Percentiles rank a stretch among this genome's conserved stretches.
Evolutionary conservation across 2,329 filamentous ascomycete species (phyloP).

Genomic region (Neofusicoccum kwambonambiense): DNA sequence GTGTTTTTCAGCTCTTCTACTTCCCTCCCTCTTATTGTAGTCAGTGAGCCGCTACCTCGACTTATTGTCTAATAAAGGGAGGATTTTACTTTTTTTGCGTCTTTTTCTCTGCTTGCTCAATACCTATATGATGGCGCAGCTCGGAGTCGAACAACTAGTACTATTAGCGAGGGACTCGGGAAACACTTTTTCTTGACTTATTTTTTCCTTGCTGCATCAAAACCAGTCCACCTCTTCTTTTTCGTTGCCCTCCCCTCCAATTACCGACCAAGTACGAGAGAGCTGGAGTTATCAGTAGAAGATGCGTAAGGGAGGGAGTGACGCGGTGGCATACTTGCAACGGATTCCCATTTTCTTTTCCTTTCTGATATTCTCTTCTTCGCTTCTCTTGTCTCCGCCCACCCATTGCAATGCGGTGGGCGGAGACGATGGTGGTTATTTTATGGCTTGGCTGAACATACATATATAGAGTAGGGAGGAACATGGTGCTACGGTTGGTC

Average conservation of each 20-base stretch:
- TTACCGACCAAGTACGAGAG: neutral
- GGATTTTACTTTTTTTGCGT: conserved; percentile 7
- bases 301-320: neutral
- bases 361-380: conserved; percentile 5
- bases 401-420: neutral
- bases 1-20: neutral
- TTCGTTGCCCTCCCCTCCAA: neutral
- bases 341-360: neutral
- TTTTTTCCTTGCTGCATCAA: neutral
- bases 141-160: conserved; percentile 10
- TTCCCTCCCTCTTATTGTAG: neutral
- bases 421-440: neutral
- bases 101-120: conserved; percentile 11
- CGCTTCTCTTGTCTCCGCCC: neutral
- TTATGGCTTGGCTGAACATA: neutral
- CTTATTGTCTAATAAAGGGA: conserved; percentile 12
- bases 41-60: neutral
- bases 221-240: neutral
- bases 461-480: neutral
- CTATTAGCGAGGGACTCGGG: conserved; percentile 2
- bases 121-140: conserved; percentile 14
- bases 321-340: neutral
- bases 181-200: neutral
- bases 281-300: neutral
- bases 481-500: neutral